Percentiles rank a stretch among this genome's conserved stretches.
These are phyloP conservation scores for Hyaloscypha finlandica DNA, from an alignment of 495 filamentous ascomycete genomes.

Conservation along the genomic window DNA sequence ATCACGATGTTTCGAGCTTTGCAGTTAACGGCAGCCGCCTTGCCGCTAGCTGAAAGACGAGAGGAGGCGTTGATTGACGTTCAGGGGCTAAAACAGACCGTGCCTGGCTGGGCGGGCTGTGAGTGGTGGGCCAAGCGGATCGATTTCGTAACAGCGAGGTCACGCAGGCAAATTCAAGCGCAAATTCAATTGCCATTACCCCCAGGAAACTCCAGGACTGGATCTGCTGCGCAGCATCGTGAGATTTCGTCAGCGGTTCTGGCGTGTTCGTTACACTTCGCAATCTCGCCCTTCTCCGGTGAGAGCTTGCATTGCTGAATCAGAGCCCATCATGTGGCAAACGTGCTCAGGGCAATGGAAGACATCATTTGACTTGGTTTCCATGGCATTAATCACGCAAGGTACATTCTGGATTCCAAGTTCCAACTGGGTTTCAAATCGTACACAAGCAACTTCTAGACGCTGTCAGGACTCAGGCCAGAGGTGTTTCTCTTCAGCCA, in stretches of 20 bases:
- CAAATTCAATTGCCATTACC: slow-evolving; percentile 18
- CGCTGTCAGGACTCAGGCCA: not conserved
- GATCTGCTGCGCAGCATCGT: slow-evolving; percentile 10
- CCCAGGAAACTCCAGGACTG: slow-evolving; percentile 20
- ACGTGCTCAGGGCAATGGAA: slow-evolving; percentile 19
- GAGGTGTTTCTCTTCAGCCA: not conserved
- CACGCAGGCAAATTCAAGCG: not conserved
- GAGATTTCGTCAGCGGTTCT: slow-evolving; percentile 20
- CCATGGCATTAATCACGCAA: slow-evolving; percentile 7
- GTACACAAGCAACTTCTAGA: not conserved
- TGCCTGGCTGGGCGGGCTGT: not conserved
- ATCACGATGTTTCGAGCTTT: slow-evolving; percentile 23
- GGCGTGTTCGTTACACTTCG: not conserved
- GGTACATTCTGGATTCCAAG: not conserved
- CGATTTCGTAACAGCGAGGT: slow-evolving; percentile 15
- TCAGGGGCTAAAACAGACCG: not conserved
- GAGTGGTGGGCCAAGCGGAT: slow-evolving; percentile 15
- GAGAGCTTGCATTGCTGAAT: slow-evolving; percentile 10
- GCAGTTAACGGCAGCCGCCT: slow-evolving; percentile 25
- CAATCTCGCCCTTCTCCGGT: slow-evolving; percentile 16
- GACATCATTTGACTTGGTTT: slow-evolving; percentile 14
- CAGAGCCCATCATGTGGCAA: slow-evolving; percentile 10
- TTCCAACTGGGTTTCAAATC: not conserved
- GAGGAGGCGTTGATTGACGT: not conserved
- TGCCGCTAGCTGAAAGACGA: slow-evolving; percentile 22